phyloP scores from a whole-genome alignment of 2,329 filamentous ascomycete species.

The Monosporascus sp. region DNA sequence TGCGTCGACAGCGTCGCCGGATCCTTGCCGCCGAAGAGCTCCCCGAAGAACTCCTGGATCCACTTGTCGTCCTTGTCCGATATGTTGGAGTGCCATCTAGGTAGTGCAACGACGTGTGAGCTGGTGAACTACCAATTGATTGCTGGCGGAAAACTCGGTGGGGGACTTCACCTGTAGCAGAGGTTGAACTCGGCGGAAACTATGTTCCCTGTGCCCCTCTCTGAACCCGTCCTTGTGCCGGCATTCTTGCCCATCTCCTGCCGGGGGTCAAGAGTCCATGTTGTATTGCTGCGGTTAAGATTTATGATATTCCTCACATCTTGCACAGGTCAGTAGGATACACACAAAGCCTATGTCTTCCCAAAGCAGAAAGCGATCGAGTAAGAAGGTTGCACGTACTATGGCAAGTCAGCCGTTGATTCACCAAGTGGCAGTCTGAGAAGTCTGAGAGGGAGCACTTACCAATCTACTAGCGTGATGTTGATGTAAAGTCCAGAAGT shows the following conservation, averaged over 20 bases:
- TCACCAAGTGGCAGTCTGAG: neutral
- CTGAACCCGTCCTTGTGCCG: constrained; percentile 52
- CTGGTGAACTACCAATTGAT: neutral
- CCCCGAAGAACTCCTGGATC: constrained; percentile 65
- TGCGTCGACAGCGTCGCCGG: constrained; percentile 49
- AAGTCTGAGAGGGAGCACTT: neutral
- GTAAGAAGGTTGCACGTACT: neutral
- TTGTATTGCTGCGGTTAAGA: constrained; percentile 65
- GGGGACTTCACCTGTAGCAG: constrained; percentile 59
- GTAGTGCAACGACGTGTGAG: neutral
- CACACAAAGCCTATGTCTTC: no score
- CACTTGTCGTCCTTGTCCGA: constrained; percentile 71
- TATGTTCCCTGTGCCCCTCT: constrained; percentile 72
- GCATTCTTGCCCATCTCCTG: constrained; percentile 57
- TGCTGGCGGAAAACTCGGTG: neutral
- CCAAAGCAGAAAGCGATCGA: no score
- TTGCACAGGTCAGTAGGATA: neutral
- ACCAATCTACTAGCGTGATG: constrained; percentile 67
- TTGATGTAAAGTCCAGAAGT: constrained; percentile 74
- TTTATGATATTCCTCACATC: constrained; percentile 73
- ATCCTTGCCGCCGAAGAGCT: constrained; percentile 58
- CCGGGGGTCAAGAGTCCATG: constrained; percentile 77
- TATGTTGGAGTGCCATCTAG: constrained; percentile 69
- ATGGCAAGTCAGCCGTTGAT: no score
- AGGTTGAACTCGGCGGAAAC: constrained; percentile 88